phyloP scores from a whole-genome alignment of 179 eudicot genomes.

The Actinidia chinensis region DNA sequence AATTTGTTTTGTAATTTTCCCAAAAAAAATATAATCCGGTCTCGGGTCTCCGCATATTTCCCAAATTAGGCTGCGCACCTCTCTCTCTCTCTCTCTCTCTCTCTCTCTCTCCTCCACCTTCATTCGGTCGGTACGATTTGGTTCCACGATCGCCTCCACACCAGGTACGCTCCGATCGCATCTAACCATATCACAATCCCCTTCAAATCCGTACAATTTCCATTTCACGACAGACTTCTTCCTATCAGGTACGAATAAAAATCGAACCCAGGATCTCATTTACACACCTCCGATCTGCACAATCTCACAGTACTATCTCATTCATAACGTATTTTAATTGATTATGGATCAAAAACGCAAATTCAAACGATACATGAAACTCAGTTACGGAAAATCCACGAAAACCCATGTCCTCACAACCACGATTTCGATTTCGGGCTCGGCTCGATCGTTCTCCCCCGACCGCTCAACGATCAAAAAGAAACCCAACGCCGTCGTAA shows the following conservation, averaged over 20 bases:
- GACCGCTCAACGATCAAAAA: constrained; percentile 64
- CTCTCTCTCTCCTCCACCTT: neutral
- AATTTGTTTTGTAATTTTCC: too few species aligned
- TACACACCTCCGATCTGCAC: neutral
- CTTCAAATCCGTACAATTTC: neutral
- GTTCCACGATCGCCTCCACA: too few species aligned
- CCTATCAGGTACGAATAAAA: constrained; percentile 5
- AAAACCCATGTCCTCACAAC: constrained; percentile 38
- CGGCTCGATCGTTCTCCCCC: constrained; percentile 45
- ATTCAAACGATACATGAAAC: too few species aligned
- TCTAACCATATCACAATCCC: neutral
- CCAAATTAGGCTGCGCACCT: too few species aligned
- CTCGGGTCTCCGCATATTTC: too few species aligned
- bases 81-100: neutral
- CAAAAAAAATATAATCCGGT: too few species aligned
- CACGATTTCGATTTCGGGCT: constrained; percentile 83
- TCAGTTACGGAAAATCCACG: constrained; percentile 44
- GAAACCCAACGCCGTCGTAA: constrained; percentile 42
- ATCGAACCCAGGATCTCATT: constrained; percentile 14
- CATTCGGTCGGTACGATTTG: neutral
- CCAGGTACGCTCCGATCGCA: too few species aligned
- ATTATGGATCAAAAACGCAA: constrained; percentile 29
- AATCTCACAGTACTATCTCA: neutral
- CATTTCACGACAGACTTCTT: neutral
- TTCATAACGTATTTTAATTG: neutral